Evolutionary conservation across 495 filamentous ascomycete species (phyloP), one percentile per base, ranked within the genome.

Genomic region (Hyaloscypha finlandica): DNA sequence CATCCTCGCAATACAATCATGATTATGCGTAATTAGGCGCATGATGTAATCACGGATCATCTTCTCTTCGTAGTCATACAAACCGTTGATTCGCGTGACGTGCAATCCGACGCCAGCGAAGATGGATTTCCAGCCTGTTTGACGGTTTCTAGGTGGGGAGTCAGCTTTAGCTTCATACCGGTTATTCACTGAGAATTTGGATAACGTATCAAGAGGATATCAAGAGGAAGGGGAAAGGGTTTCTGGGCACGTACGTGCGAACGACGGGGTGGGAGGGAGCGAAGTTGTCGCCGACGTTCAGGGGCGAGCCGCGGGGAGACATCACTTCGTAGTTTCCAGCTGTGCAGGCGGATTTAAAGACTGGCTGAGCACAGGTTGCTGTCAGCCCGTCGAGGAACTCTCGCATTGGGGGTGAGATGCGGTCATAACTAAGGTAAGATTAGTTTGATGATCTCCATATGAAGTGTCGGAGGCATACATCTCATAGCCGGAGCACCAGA

Each of bases 121-220:
- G 19, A 85, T 56, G 14, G 74, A 69, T 70, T 84, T 85, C 80
- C 79, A 81, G 4, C 79, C 78, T 0, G 83, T 85, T 2, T 82
- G 77, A 0, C 80, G 81, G 64, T 84, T 79, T 25, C 25, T 25
- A 25, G 25, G 25, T 25, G 25, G 25, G 25, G 25, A 2, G 25
- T 25, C 25, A 25, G 25, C 25, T 25, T 1, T 25, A 1, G 25
- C 25, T 25, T 25, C 25, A 25, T 25, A 25, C 25, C 25, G 25
- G 25, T 25, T 25, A 25, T 1, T 25, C 25, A 2, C 25, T 1
- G 25, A 25, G 25, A 25, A 25, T 2, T 25, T 1, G 2, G 25
- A 25, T 25, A 25, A 25, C 25, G 25, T 25, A 25, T 25, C 2
- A 25, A 25, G 25, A 25, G 25, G 25, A 25, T 25, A 25, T 25